phyloP scores from a whole-genome alignment of 1,284 basidiomycete species.

The Rhodotorula sp. region DNA sequence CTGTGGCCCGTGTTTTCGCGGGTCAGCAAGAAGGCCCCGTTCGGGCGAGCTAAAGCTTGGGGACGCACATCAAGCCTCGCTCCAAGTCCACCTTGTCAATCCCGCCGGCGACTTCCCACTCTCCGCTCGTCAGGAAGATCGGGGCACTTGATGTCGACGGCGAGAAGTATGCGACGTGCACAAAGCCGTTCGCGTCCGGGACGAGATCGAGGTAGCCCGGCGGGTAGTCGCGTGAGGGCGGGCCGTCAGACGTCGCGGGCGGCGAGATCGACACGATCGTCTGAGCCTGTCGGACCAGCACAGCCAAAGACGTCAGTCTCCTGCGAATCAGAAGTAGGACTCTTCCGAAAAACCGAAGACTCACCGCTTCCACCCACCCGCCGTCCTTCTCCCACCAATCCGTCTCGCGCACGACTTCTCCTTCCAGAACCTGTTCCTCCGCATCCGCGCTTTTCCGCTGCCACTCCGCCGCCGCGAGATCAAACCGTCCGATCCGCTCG shows the following conservation, averaged over 20 bases:
- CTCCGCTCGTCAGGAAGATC: constrained; percentile 76
- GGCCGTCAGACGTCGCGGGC: neutral
- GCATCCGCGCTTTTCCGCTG: constrained; percentile 17
- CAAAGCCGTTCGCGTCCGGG: constrained; percentile 73
- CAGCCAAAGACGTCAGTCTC: neutral
- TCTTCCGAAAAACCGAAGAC: constrained; percentile 12
- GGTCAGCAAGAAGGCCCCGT: neutral
- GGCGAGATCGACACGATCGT: constrained; percentile 17
- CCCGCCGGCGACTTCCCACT: constrained; percentile 81
- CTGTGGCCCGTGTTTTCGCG: constrained; percentile 55
- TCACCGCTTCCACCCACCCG: constrained; percentile 81
- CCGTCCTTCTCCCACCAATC: constrained; percentile 75
- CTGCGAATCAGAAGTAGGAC: fast-evolving
- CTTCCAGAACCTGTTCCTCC: constrained; percentile 35
- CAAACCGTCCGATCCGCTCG: constrained; percentile 75
- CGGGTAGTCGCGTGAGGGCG: constrained; percentile 20
- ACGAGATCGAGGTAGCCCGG: constrained; percentile 83
- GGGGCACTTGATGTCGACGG: constrained; percentile 68
- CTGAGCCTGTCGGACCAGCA: constrained; percentile 17
- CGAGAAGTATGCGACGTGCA: constrained; percentile 85
- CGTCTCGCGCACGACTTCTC: constrained; percentile 70
- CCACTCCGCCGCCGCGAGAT: constrained; percentile 53
- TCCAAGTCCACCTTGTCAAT: constrained; percentile 71
- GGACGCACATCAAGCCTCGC: constrained; percentile 67
- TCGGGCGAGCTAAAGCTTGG: no score